Percentiles rank a stretch among this genome's conserved stretches.
These are phyloP conservation scores for Trichoderma atroviride DNA, from an alignment of 2,329 filamentous ascomycete genomes.

Conservation along the genomic window DNA sequence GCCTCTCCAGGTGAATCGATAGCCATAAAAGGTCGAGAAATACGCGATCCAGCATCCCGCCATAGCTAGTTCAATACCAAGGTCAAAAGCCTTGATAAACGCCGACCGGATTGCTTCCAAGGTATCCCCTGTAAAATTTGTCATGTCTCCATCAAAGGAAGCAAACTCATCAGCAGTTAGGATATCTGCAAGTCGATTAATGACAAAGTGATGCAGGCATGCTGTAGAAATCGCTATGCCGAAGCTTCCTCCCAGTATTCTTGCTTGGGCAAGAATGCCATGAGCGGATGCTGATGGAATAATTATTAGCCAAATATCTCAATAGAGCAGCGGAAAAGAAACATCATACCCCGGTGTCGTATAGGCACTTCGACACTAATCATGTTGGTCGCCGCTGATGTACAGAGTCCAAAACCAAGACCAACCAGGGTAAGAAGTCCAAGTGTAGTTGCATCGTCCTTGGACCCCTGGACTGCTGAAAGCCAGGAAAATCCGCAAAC, in stretches of 20 bases:
- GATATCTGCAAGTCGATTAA: constrained; percentile 35
- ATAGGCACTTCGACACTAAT: constrained; percentile 46
- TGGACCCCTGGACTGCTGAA: constrained; percentile 39
- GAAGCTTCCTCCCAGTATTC: constrained; percentile 57
- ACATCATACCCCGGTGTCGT: constrained; percentile 48
- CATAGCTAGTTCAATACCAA: constrained; percentile 52
- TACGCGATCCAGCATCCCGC: constrained; percentile 46
- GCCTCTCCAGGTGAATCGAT: constrained; percentile 35
- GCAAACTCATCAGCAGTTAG: constrained; percentile 37
- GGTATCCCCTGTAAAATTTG: constrained; percentile 35
- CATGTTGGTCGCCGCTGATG: constrained; percentile 52
- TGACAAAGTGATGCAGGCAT: constrained; percentile 42
- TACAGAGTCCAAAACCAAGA: constrained; percentile 54
- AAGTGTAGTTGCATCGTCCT: constrained; percentile 49
- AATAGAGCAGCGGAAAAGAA: constrained; percentile 16
- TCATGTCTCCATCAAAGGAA: constrained; percentile 32
- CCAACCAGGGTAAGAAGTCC: constrained; percentile 56
- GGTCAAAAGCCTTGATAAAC: constrained; percentile 49
- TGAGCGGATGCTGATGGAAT: constrained; percentile 50
- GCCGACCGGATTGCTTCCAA: constrained; percentile 40
- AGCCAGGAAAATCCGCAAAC: constrained; percentile 52
- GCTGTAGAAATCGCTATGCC: constrained; percentile 57
- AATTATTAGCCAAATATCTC: constrained; percentile 16
- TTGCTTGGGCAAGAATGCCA: constrained; percentile 54
- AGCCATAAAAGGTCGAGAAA: constrained; percentile 46